Evolutionary conservation across 495 filamentous ascomycete genomes (phyloP).

Genomic region (Lindgomyces ingoldianus): DNA sequence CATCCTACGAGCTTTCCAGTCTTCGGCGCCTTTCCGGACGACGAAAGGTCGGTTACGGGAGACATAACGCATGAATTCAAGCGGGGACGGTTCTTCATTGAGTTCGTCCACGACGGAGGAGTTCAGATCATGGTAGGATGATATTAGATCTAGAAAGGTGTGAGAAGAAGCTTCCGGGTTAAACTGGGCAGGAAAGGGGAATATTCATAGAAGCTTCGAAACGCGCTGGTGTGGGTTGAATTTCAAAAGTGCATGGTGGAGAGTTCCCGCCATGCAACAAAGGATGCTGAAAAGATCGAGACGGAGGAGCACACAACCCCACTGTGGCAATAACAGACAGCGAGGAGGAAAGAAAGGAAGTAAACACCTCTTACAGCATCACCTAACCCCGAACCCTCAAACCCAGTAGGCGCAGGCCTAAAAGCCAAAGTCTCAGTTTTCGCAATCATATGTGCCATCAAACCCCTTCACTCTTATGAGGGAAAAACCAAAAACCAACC

Average conservation of each 20-base stretch:
- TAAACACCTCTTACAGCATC: slow-evolving; percentile 40
- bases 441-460: neutral
- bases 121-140: slow-evolving; percentile 70
- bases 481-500: neutral
- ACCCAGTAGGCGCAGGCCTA: slow-evolving; percentile 23
- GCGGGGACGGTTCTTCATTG: slow-evolving; percentile 61
- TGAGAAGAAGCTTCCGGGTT: too few relatives aligned
- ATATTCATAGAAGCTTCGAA: too few relatives aligned
- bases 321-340: too few relatives aligned
- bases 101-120: slow-evolving; percentile 56
- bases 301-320: too few relatives aligned
- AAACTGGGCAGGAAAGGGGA: neutral
- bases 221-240: too few relatives aligned
- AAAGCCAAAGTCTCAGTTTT: neutral
- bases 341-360: neutral
- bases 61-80: slow-evolving; percentile 74
- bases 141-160: slow-evolving; percentile 56
- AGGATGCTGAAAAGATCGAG: too few relatives aligned
- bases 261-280: too few relatives aligned
- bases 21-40: slow-evolving; percentile 55
- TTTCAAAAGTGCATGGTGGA: too few relatives aligned
- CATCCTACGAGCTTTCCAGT: slow-evolving; percentile 59
- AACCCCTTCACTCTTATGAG: too few relatives aligned
- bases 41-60: slow-evolving; percentile 69
- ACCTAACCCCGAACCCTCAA: slow-evolving; percentile 5